Evolutionary conservation across 2,329 filamentous ascomycete species (phyloP).

Genomic region (Metarhizium robertsii): DNA sequence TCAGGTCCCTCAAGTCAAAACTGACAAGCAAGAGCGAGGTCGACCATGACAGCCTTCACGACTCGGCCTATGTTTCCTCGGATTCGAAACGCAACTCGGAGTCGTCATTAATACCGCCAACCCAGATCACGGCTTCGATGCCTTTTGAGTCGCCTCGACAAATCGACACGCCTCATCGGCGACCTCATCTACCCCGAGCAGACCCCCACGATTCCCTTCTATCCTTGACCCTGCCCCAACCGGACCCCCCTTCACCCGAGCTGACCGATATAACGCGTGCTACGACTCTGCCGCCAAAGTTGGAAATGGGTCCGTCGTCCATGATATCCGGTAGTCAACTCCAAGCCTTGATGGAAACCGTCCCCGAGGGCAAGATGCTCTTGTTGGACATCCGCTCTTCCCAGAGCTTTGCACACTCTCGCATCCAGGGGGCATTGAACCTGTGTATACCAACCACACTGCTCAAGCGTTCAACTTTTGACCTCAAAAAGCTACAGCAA

Average conservation of each 20-base stretch:
- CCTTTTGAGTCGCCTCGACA: slow-evolving; percentile 30
- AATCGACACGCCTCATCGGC: slow-evolving; percentile 16
- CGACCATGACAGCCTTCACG: slow-evolving; percentile 35
- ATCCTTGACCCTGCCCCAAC: slow-evolving; percentile 40
- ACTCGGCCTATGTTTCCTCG: slow-evolving; percentile 45
- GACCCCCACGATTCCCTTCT: slow-evolving; percentile 46
- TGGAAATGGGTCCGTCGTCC: slow-evolving; percentile 35
- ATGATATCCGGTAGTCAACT: slow-evolving; percentile 48
- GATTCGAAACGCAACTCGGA: slow-evolving; percentile 46
- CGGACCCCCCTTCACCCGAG: slow-evolving; percentile 27
- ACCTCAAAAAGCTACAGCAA: slow-evolving; percentile 75
- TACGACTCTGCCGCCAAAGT: slow-evolving; percentile 42
- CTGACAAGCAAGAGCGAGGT: slow-evolving; percentile 29
- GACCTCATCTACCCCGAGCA: slow-evolving; percentile 26
- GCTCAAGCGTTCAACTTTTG: slow-evolving; percentile 83
- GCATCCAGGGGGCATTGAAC: slow-evolving; percentile 75
- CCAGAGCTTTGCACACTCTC: slow-evolving; percentile 67
- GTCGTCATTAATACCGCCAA: slow-evolving; percentile 30
- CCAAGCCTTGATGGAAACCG: slow-evolving; percentile 42
- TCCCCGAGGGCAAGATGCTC: slow-evolving; percentile 40
- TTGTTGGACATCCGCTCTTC: slow-evolving; percentile 81
- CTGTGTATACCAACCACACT: slow-evolving; percentile 92
- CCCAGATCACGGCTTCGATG: slow-evolving; percentile 31
- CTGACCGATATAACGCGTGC: slow-evolving; percentile 22
- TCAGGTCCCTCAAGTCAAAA: slow-evolving; percentile 12